phyloP scores from a whole-genome alignment of 2,329 filamentous ascomycete species.

The Fonsecaea multimorphosa region DNA sequence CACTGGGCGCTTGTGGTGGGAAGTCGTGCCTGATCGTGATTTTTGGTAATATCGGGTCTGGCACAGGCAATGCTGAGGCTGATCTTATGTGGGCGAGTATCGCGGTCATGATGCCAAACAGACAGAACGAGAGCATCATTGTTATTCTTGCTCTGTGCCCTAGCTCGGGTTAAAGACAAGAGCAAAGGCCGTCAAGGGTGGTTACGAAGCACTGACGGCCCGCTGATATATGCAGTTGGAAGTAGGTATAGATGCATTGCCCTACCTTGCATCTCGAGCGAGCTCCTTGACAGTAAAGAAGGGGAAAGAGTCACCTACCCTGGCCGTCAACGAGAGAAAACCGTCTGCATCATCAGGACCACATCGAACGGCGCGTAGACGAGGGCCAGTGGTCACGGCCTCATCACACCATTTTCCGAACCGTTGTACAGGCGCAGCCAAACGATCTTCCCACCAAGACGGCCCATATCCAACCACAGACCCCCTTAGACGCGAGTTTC shows the following conservation, averaged over 20 bases:
- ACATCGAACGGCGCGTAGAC: not conserved
- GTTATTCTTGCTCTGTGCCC: not conserved
- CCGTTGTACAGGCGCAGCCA: not conserved
- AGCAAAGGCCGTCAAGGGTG: not conserved
- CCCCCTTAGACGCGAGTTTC: not conserved
- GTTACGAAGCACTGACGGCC: not conserved
- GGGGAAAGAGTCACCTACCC: not conserved
- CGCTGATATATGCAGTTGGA: not conserved
- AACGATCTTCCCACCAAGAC: not conserved
- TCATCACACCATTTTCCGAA: conserved; percentile 7
- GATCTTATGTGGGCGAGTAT: not conserved
- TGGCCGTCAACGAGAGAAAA: not conserved
- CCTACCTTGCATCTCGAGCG: not conserved
- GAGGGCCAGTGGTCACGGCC: conserved; percentile 15
- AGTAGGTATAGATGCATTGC: not conserved
- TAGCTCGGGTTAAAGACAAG: not conserved
- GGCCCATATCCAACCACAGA: conserved; percentile 2
- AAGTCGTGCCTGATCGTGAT: conserved; percentile 22
- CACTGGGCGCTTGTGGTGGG: not conserved
- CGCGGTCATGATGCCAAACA: not conserved
- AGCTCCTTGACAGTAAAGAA: not conserved
- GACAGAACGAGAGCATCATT: conserved; percentile 3
- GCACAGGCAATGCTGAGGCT: conserved; percentile 5
- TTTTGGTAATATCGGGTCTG: conserved; percentile 19
- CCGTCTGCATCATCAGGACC: not conserved